Evolutionary conservation across 2,329 filamentous ascomycete genomes (phyloP), one percentile per base, ranked within the genome.

Genomic region (Alternaria ventricosa): DNA sequence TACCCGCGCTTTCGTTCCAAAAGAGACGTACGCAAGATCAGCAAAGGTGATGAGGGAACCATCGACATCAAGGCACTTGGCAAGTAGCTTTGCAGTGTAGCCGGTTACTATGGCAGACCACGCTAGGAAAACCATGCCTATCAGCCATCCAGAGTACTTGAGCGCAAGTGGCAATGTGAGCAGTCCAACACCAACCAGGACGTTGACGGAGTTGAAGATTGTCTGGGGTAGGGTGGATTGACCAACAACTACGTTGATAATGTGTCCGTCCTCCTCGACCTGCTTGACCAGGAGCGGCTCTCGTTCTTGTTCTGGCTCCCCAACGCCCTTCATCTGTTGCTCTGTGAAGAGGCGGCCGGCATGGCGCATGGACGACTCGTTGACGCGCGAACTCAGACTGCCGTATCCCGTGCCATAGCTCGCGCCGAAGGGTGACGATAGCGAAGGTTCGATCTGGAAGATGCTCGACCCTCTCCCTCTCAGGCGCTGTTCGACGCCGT

Each of bases 171-270:
- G 96, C 57, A 99, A 84, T 79, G 93, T 96, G 55, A 99, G 85
- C 28, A 99, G 83, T 1, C 95, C 95, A 28, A 99, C 90, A 15
- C 94, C 94, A 65, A 97, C 95, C 63, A 97, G 83, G 55, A 96
- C 93, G 70, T 97, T 97, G 77, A 95, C 95, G 4, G 93, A 96
- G 81, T 99, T 99, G 85, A 98, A 97, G 66, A 97, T 87, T 7
- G 95, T 98, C 82, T 98, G 95, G 0, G 94, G 94, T 15, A 98
- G 85, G 1, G 95, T 99, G n/a, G 93, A 97, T 82, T 96, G 94
- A 43, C 95, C 95, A 65, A 97, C 91, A 3, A 97, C 90, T 3
- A 95, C 87, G 71, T 95, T 87, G 60, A 97, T 88, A 51, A 95
- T 87, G 45, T 96, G 93, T 69, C 96, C 93, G 72, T 87, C 85